A percentile compares a stretch with the other conserved stretches of the same genome.
Evolutionary conservation across 2,329 filamentous ascomycete genomes (phyloP).

Genomic region (Colletotrichum higginsianum): DNA sequence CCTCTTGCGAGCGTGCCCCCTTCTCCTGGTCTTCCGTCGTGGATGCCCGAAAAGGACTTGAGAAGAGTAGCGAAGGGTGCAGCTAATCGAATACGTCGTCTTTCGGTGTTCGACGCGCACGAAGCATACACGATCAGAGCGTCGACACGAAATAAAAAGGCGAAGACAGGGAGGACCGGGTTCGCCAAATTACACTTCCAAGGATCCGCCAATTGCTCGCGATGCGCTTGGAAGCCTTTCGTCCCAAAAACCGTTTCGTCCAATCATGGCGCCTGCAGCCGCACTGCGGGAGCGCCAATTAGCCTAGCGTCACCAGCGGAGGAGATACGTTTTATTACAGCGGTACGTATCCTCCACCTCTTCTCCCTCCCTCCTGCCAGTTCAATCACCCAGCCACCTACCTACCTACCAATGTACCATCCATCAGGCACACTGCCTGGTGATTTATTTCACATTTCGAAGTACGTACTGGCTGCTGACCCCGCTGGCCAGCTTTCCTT

Average conservation of each 20-base stretch:
- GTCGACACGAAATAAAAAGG: background rate
- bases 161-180: constrained; percentile 2
- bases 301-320: constrained; percentile 13
- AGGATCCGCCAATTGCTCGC: constrained; percentile 27
- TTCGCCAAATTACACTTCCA: constrained; percentile 30
- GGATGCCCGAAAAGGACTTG: background rate
- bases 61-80: background rate
- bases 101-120: background rate
- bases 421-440: background rate
- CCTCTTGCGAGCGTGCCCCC: too few relatives aligned
- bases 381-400: constrained; percentile 1
- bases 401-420: too few relatives aligned
- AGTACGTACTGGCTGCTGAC: background rate
- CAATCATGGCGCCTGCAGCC: constrained; percentile 30
- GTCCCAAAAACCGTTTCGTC: constrained; percentile 27
- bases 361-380: background rate
- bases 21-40: background rate
- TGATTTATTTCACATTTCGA: background rate
- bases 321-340: constrained; percentile 14
- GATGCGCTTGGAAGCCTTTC: constrained; percentile 22
- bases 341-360: background rate
- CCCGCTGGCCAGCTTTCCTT: background rate
- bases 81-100: background rate
- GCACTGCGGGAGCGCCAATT: constrained; percentile 19
- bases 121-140: background rate